Evolutionary conservation across 208 protist genomes (phyloP).

Genomic region (Trypanosoma avium): DNA sequence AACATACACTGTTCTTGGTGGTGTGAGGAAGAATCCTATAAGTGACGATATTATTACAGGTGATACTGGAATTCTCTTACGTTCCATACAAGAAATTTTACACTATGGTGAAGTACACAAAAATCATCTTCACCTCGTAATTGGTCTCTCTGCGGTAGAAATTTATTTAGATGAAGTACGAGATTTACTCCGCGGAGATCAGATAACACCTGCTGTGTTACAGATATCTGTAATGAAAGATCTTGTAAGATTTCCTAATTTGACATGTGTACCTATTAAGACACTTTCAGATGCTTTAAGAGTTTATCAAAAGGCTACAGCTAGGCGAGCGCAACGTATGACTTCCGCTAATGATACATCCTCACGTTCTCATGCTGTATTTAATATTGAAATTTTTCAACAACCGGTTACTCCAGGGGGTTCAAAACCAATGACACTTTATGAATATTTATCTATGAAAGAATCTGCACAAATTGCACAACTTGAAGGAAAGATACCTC

Average conservation of each 20-base stretch:
- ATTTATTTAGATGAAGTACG: slow-evolving; percentile 89
- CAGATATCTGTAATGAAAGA: slow-evolving; percentile 63
- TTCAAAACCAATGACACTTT: slow-evolving; percentile 47
- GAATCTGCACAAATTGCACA: slow-evolving; percentile 52
- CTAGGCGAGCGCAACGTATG: slow-evolving; percentile 64
- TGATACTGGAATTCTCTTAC: slow-evolving; percentile 89
- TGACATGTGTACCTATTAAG: slow-evolving; percentile 68
- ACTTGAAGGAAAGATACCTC: slow-evolving; percentile 25
- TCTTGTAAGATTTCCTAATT: slow-evolving; percentile 58
- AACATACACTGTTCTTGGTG: slow-evolving; percentile 84
- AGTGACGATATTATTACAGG: slow-evolving; percentile 72
- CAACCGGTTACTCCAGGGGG: slow-evolving; percentile 31
- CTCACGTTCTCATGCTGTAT: slow-evolving; percentile 90
- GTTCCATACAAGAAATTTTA: slow-evolving; percentile 82
- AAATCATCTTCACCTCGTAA: slow-evolving; percentile 66
- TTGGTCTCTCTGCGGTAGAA: slow-evolving; percentile 84
- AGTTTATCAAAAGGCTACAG: slow-evolving; percentile 73
- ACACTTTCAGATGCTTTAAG: slow-evolving; percentile 66
- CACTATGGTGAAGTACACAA: slow-evolving; percentile 49
- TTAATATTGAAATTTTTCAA: slow-evolving; percentile 90
- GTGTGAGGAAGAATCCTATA: slow-evolving; percentile 59
- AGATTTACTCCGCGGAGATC: slow-evolving; percentile 72
- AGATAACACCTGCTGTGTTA: slow-evolving; percentile 28
- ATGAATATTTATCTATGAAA: slow-evolving; percentile 46
- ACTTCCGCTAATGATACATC: slow-evolving; percentile 87